Conservation (phyloP, 768 basidiomycete species). For the Nevesoporus exiguus region DNA sequence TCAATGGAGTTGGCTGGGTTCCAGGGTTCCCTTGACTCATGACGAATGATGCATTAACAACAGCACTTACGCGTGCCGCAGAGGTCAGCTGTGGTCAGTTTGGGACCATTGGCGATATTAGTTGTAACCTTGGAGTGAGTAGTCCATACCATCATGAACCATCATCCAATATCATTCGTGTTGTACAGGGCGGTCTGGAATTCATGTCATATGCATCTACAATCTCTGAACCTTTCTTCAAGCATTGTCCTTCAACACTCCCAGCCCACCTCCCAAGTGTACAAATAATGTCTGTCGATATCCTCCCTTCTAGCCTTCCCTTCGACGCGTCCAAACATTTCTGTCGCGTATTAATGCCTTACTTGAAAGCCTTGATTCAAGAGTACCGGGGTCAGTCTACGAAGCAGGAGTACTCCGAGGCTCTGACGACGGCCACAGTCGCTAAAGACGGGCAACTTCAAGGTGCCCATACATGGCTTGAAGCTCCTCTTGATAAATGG, state of each 20-base stretch:
- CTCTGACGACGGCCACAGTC: conserved; percentile 70
- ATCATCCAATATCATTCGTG: background rate
- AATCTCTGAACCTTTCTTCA: conserved; percentile 71
- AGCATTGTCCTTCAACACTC: conserved; percentile 39
- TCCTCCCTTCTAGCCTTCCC: conserved; percentile 82
- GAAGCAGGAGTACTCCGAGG: conserved; percentile 33
- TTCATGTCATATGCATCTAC: conserved; percentile 79
- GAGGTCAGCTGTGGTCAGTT: conserved; percentile 54
- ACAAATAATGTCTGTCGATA: conserved; percentile 88
- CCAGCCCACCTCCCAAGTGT: conserved; percentile 50
- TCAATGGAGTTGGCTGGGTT: conserved; percentile 88
- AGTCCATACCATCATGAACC: background rate
- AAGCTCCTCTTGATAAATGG: conserved; percentile 46
- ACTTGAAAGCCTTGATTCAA: conserved; percentile 56
- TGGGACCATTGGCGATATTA: conserved; percentile 80
- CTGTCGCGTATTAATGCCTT: conserved; percentile 61
- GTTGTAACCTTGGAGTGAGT: conserved; percentile 76
- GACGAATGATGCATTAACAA: conserved; percentile 57
- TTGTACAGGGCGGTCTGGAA: conserved; percentile 71
- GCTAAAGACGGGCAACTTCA: conserved; percentile 55
- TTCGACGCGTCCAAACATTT: conserved; percentile 80
- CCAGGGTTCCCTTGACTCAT: conserved; percentile 76
- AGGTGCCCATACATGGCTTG: conserved; percentile 57
- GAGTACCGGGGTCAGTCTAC: conserved; percentile 34
- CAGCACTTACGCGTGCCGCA: conserved; percentile 47